Evolutionary conservation across 1,284 basidiomycete species (phyloP).

Genomic region (Anthracocystis walkeri): DNA sequence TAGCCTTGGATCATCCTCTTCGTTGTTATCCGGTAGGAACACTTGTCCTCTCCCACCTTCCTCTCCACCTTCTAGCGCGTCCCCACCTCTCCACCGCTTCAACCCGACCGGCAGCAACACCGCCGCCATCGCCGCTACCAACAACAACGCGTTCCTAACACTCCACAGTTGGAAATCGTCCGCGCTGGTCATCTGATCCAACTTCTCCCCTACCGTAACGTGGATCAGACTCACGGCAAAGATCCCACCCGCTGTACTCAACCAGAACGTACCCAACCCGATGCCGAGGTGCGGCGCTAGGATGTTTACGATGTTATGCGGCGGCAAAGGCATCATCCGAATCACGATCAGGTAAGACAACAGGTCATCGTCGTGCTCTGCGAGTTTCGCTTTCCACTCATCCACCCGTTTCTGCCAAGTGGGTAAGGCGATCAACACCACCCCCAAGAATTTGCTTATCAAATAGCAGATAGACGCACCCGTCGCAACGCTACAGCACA

Average conservation of each 20-base stretch:
- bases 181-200: constrained; percentile 93
- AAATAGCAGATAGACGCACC: constrained; percentile 93
- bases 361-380: constrained; percentile 80
- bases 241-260: constrained; percentile 88
- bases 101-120: constrained; percentile 84
- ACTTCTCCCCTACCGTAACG: constrained; percentile 86
- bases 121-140: constrained; percentile 85
- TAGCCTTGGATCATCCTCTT: constrained; percentile 23
- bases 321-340: constrained; percentile 85
- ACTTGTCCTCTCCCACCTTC: constrained; percentile 25
- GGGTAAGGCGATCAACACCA: constrained; percentile 71
- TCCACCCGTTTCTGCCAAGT: constrained; percentile 83
- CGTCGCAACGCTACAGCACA: constrained; percentile 88
- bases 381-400: constrained; percentile 81
- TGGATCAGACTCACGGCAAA: constrained; percentile 93
- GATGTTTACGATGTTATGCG: constrained; percentile 85
- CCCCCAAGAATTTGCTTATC: constrained; percentile 86
- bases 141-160: constrained; percentile 83
- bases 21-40: constrained; percentile 28
- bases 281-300: constrained; percentile 94
- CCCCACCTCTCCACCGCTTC: constrained; percentile 24
- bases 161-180: constrained; percentile 93
- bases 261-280: constrained; percentile 85
- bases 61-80: constrained; percentile 17
- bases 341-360: constrained; percentile 88